Evolutionary conservation across 2,329 filamentous ascomycete species (phyloP), one percentile per base, ranked within the genome.

Genomic region (Pseudogymnoascus sp.): DNA sequence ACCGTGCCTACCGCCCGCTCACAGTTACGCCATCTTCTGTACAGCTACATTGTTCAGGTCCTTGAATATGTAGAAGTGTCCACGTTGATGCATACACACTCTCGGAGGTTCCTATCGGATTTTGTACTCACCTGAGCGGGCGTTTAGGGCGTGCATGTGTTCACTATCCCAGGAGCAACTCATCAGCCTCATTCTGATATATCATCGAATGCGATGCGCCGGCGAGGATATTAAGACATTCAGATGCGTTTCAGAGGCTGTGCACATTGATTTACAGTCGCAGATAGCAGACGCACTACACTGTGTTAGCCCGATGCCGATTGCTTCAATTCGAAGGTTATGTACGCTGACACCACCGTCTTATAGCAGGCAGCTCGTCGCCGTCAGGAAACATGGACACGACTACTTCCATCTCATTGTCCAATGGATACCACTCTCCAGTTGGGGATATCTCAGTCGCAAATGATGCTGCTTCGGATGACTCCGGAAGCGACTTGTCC

Each of bases 401-500:
- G 76, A 79, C 79, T 74, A 80, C 82, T 71, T 77, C 80, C 68
- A 78, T 84, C 74, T 79, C 82, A 74, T 78, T 83, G 70, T 78
- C 81, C 69, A 89, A 90, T 74, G 87, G 86, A 70, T 81, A 85
- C 73, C 71, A 77, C 67, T 82, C 82, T 70, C 79, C 82, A 67
- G 74, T 76, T 65, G 74, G 77, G 65, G 76, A 78, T 66, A 57
- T 37, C 19, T 74, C 78, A 66, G 63, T 67, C 34, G 67, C 65
- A 19, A 69, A 68, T 57, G 67, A 71, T 57, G 76, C 79, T 61
- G 72, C 74, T 62, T 75, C 75, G 48, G 76, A 80, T 63, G 80
- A 80, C 65, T 88, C 81, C 74, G 89, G 90, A 67, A 90, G 84
- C 78, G 89, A 91, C 67, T 79, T 88, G 62, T 91, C 89, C 68